phyloP scores from a whole-genome alignment of 495 filamentous ascomycete species.

The Penicillium cataractarum region DNA sequence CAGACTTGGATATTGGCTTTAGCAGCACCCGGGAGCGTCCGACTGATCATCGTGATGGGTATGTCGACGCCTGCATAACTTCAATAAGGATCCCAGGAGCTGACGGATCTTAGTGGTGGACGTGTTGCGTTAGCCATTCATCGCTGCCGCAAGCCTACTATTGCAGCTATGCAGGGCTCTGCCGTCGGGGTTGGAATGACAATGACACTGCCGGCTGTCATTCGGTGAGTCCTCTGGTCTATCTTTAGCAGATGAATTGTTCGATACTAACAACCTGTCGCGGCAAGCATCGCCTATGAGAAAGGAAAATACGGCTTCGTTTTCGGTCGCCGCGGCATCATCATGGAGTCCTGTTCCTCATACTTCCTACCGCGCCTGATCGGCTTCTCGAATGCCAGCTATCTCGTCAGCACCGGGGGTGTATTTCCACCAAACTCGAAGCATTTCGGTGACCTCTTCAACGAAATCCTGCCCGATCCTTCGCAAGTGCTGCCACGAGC shows the following conservation, averaged over 20 bases:
- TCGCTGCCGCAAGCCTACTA: constrained; percentile 64
- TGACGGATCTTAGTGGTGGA: constrained; percentile 30
- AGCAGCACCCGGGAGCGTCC: constrained; percentile 37
- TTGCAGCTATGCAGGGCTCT: constrained; percentile 66
- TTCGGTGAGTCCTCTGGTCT: constrained; percentile 36
- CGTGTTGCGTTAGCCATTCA: constrained; percentile 61
- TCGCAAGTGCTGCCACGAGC: constrained; percentile 58
- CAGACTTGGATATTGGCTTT: constrained; percentile 62
- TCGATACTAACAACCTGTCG: neutral
- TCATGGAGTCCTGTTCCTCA: constrained; percentile 65
- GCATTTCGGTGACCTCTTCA: constrained; percentile 56
- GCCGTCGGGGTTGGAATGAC: constrained; percentile 71
- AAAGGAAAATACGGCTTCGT: constrained; percentile 65
- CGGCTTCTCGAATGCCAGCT: constrained; percentile 58
- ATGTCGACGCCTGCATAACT: constrained; percentile 29
- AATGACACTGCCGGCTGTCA: constrained; percentile 64
- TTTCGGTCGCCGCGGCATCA: constrained; percentile 62
- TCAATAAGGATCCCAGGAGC: neutral
- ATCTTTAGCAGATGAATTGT: neutral
- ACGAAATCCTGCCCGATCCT: constrained; percentile 52
- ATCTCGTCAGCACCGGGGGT: constrained; percentile 46
- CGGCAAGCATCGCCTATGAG: constrained; percentile 51
- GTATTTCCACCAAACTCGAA: constrained; percentile 37
- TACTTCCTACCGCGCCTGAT: constrained; percentile 67
- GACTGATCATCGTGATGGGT: constrained; percentile 53